Percentiles rank a stretch among this genome's conserved stretches.
Evolutionary conservation across 129 eudicot genomes (phyloP).

Genomic region (Dittrichia graveolens): DNA sequence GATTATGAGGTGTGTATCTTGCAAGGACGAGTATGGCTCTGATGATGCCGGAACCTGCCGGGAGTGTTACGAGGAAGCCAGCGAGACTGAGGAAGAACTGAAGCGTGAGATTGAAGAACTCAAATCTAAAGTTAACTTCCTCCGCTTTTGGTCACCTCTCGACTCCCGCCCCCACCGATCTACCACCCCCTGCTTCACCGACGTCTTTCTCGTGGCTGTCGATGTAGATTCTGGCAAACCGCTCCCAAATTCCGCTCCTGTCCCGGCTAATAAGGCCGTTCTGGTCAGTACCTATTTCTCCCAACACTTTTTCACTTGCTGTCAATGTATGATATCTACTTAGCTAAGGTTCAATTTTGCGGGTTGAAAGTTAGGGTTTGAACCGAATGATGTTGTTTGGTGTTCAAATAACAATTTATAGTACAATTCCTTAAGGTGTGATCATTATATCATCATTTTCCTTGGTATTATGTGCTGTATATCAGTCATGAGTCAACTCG

Average conservation of each 20-base stretch:
- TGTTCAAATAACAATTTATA: no score
- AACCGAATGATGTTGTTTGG: no score
- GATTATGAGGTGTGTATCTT: conserved; percentile 78
- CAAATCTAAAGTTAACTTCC: conserved; percentile 71
- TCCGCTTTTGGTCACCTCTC: conserved; percentile 46
- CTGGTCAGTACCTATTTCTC: conserved; percentile 43
- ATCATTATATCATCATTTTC: no score
- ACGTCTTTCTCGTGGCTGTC: conserved; percentile 69
- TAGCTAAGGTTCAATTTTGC: no score
- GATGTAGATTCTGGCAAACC: conserved; percentile 44
- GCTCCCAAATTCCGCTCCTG: conserved; percentile 47
- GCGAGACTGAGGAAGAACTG: conserved; percentile 90
- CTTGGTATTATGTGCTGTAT: no score
- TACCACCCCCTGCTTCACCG: conserved; percentile 52
- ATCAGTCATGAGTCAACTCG: no score
- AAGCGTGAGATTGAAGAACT: conserved; percentile 95
- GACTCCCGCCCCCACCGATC: conserved; percentile 30
- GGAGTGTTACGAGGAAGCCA: conserved; percentile 95
- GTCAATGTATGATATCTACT: no score
- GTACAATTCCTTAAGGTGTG: no score
- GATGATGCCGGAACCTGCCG: conserved; percentile 91
- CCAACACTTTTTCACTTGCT: no score
- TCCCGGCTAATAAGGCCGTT: conserved; percentile 83
- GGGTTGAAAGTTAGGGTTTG: no score
- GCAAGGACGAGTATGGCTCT: conserved; percentile 66